phyloP scores from a whole-genome alignment of 2,329 filamentous ascomycete genomes.

The Pezicula radicicola region DNA sequence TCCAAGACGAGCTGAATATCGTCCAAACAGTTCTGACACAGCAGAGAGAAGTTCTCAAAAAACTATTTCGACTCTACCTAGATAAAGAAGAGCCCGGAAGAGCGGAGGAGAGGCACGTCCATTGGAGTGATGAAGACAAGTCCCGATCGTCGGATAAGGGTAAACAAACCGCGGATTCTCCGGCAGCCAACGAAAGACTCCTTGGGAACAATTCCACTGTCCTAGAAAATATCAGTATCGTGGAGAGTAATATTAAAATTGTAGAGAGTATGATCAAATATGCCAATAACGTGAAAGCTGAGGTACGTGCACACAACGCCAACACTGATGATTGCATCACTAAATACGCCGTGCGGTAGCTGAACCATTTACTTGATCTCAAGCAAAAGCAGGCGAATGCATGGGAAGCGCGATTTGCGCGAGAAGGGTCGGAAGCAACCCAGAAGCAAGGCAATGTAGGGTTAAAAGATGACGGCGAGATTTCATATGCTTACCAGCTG shows the following conservation, averaged over 20 bases:
- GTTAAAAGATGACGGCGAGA: too few species aligned
- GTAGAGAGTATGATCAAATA: too few species aligned
- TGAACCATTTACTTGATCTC: constrained; percentile 34
- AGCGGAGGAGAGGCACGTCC: too few species aligned
- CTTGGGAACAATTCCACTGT: too few species aligned
- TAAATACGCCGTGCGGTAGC: neutral
- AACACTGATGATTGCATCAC: neutral
- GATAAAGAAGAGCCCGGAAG: constrained; percentile 5
- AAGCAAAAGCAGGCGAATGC: constrained; percentile 45
- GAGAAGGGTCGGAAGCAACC: constrained; percentile 31
- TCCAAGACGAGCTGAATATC: constrained; percentile 14
- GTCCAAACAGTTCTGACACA: constrained; percentile 7
- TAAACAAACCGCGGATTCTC: too few species aligned
- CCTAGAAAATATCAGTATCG: too few species aligned
- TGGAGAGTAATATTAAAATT: too few species aligned
- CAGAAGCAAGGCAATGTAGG: constrained; percentile 14
- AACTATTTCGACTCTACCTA: constrained; percentile 1
- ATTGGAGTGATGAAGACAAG: too few species aligned
- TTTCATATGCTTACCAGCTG: constrained; percentile 36
- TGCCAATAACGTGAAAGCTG: constrained; percentile 3
- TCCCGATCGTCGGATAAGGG: too few species aligned
- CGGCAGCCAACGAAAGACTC: too few species aligned
- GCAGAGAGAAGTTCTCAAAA: constrained; percentile 7
- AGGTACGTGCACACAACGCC: constrained; percentile 8
- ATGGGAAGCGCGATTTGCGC: constrained; percentile 38